Evolutionary conservation across 2,329 filamentous ascomycete genomes (phyloP), one percentile per base, ranked within the genome.

Genomic region (Penicillium polonicum): DNA sequence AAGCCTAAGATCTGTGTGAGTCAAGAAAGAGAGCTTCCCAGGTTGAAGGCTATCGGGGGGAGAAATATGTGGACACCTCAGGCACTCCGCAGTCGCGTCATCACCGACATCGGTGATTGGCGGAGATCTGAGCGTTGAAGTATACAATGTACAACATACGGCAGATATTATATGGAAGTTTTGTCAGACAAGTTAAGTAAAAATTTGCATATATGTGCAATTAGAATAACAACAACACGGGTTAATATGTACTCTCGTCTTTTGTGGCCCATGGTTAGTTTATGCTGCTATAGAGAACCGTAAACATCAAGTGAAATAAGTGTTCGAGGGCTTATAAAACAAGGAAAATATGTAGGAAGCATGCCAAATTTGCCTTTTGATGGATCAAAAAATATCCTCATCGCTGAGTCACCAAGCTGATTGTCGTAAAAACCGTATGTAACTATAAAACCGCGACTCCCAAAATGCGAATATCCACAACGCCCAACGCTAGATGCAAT

Each of bases 51-150:
- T 52, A 44, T 48, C 38, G 36, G 29, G 49, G 53, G 48, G 58
- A 61, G 60, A 23, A 4, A 21, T 19, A 45, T 31, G 13, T 52
- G 35, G 39, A 35, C 43, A 63, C 65, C 62, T 66, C 52, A 65
- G 64, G 64, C 59, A 25, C 3, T 1, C 8, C 29, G 25, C 0
- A 12, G 36, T 67, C 55, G 65, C 64, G 65, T 66, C 65, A 67
- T 66, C 56, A 52, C 39, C 8, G 12, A 31, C 21, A 17, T 35
- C 43, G 52, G 25, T 66, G 60, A 67, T 67, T 67, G 64, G 65
- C 5, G 45, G 45, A 48, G 29, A 23, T 6, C 31, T 29, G 12
- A 21, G n/a, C 25, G 17, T 31, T 31, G 43, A 46, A 46, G 43
- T 45, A 45, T 45, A 19, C 25, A n/a, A 21, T 46, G n/a, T 4